A percentile compares a stretch with the other conserved stretches of the same genome.
phyloP scores from a whole-genome alignment of 352 stramenopile genomes.

The Pythium phragmitis region DNA sequence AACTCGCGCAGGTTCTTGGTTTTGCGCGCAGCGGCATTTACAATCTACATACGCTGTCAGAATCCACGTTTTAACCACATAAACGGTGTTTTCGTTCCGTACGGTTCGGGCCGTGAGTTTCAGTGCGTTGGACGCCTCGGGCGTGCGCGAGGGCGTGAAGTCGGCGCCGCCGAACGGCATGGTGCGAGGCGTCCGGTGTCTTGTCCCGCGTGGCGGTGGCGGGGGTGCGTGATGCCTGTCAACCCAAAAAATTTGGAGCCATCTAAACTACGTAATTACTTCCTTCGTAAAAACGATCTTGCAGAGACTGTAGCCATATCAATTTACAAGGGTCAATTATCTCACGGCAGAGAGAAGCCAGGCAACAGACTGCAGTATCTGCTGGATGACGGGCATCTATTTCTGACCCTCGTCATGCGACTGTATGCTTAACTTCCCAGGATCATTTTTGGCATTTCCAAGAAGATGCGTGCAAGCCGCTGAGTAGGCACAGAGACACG shows the following conservation, averaged over 20 bases:
- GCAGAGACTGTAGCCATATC: slow-evolving; percentile 15
- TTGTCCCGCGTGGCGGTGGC: background rate
- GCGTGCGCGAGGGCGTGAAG: slow-evolving; percentile 66
- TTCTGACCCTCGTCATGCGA: too few species aligned
- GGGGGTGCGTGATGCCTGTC: background rate
- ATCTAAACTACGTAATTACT: slow-evolving; percentile 13
- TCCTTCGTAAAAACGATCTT: slow-evolving; percentile 2
- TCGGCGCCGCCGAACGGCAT: slow-evolving; percentile 58
- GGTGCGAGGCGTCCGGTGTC: background rate
- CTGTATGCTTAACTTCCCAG: too few species aligned
- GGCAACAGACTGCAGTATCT: too few species aligned
- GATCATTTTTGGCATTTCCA: too few species aligned
- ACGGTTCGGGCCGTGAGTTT: slow-evolving; percentile 47
- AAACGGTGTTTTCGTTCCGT: background rate
- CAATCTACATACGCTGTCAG: slow-evolving; percentile 23
- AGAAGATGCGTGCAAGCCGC: too few species aligned
- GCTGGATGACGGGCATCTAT: too few species aligned
- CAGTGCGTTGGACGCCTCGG: slow-evolving; percentile 40
- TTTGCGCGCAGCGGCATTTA: slow-evolving; percentile 54
- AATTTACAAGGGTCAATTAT: background rate
- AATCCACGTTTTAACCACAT: background rate
- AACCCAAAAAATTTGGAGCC: background rate
- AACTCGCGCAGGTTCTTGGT: slow-evolving; percentile 67
- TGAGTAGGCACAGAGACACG: too few species aligned
- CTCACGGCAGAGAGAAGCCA: too few species aligned